Base-by-base conservation (phyloP, 345 rosid genomes). In the Melaleuca alternifolia region DNA sequence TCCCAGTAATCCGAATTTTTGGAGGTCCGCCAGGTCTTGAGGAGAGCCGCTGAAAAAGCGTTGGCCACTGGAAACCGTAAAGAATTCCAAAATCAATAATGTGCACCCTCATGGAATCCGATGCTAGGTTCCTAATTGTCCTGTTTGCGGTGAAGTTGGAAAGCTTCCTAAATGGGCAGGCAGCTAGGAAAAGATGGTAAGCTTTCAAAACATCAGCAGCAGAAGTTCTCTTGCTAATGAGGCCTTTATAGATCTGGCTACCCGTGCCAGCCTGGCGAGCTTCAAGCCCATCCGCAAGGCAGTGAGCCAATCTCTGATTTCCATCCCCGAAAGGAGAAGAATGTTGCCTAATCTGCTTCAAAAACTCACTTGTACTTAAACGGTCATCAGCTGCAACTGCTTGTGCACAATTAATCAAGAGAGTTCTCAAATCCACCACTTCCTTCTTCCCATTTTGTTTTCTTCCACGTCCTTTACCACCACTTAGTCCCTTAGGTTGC, bases 1-100 rank as follows among this genome's bases (percentile, higher is more conserved):
- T 93, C 83, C 99, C 99, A 0, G 99, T 98, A 85, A 98, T 93
- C 88, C 98, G 92, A 87, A 98, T 86, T 90, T 90, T 96, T 1
- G 99, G 99, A 30, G 98, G 94, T 3, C 99, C 98, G 82, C 92
- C 90, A 0, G 48, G 54, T 65, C 93, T 90, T 86, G 48, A 33
- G 0, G 99, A 92, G 54, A 96, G 89, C 81, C 93, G 88, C 84
- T 98, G 94, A 46, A 98, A 93, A 85, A 98, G 89, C 50, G 95
- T 91, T 14, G 99, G 99, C 99, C 99, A 98, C 13, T 96, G 99
- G 87, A 95, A 97, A 86, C 99, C 99, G 86, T 97, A 96, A 4
- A 93, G 92, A 62, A 98, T 92, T 85, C 99, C 99, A 57, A 98
- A 98, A 92, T 98, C 99, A 84, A 98, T 93, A 33, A 98, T 86